Conservation (phyloP, 805 yeast species). For the Blastobotrys robertii region DNA sequence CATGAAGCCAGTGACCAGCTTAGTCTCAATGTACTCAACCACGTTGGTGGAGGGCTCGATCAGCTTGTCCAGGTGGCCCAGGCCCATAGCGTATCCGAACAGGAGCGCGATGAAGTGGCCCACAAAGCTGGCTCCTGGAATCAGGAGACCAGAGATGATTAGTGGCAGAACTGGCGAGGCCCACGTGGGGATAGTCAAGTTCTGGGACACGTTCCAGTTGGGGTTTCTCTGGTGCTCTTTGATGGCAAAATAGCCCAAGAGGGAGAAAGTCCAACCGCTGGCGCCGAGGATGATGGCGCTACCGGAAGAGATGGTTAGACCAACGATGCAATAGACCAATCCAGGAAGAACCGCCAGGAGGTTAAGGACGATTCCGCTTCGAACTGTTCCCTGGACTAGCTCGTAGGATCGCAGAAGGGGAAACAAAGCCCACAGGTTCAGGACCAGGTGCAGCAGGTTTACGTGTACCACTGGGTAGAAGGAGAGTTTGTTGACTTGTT, state of each 20-base stretch:
- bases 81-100: conserved; percentile 48
- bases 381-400: conserved; percentile 66
- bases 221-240: conserved; percentile 27
- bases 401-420: conserved; percentile 61
- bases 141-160: conserved; percentile 38
- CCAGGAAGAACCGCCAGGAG: conserved; percentile 62
- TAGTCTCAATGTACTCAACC: conserved; percentile 52
- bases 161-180: conserved; percentile 47
- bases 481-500: conserved; percentile 41
- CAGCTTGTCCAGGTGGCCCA: conserved; percentile 48
- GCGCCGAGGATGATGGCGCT: conserved; percentile 52
- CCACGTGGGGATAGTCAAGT: conserved; percentile 46
- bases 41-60: conserved; percentile 49
- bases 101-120: conserved; percentile 64
- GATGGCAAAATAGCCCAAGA: conserved; percentile 52
- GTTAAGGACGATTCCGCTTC: conserved; percentile 74
- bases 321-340: conserved; percentile 41
- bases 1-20: conserved; percentile 41
- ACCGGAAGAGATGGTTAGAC: conserved; percentile 36
- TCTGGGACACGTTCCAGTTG: conserved; percentile 1
- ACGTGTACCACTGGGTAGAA: conserved; percentile 65
- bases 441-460: conserved; percentile 47
- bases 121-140: conserved; percentile 61
- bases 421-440: conserved; percentile 48
- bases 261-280: conserved; percentile 65